Conservation (phyloP, 768 basidiomycete species). For the Collybia mongolica region DNA sequence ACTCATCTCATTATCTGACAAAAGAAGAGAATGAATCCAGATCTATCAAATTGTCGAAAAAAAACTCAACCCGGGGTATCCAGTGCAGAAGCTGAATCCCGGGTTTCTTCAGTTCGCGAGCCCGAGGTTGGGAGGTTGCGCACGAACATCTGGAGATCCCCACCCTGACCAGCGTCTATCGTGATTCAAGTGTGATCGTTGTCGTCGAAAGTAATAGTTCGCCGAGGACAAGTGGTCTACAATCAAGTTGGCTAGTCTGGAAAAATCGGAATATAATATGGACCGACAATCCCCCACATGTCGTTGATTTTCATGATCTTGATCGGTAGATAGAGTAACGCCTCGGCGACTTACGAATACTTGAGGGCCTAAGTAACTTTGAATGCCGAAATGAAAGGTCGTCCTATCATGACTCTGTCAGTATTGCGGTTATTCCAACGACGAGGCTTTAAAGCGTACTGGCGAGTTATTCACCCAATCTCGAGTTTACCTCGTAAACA, state of each 20-base stretch:
- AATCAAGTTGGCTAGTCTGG: neutral
- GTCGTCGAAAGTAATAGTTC: neutral
- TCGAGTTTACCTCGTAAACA: too few relatives aligned
- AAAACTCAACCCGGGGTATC: constrained; percentile 10
- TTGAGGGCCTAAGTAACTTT: too few relatives aligned
- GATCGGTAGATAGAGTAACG: neutral
- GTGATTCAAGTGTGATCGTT: neutral
- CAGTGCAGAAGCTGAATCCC: constrained; percentile 5
- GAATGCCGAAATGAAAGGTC: too few relatives aligned
- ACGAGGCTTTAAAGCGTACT: too few relatives aligned
- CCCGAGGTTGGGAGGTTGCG: constrained; percentile 9
- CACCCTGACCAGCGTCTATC: neutral
- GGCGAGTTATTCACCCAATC: too few relatives aligned
- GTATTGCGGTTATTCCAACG: too few relatives aligned
- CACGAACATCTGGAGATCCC: constrained; percentile 6
- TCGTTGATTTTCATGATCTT: neutral
- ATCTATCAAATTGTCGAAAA: neutral
- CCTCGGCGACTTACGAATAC: neutral
- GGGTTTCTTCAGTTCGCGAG: constrained; percentile 7
- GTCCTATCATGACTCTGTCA: too few relatives aligned
- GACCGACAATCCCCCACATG: neutral
- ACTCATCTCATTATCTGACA: constrained; percentile 5
- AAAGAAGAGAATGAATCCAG: constrained; percentile 5
- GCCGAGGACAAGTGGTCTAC: neutral
- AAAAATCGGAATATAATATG: neutral